phyloP scores from a whole-genome alignment of 164 flowering plant genomes.

The Nymphaea thermarum region DNA sequence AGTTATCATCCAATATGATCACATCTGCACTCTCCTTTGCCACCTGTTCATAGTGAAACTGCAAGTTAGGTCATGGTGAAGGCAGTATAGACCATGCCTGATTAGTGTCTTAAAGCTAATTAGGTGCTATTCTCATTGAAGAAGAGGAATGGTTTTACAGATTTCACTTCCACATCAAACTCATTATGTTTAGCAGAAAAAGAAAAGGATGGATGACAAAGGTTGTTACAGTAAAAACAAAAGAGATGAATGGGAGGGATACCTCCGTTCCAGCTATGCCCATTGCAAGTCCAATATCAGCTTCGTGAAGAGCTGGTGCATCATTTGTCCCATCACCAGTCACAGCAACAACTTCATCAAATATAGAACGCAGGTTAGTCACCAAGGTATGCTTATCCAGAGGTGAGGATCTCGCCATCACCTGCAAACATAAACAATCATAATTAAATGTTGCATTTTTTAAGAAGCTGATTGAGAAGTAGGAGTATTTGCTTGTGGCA shows the following conservation, averaged over 20 bases:
- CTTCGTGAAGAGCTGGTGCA: constrained; percentile 99
- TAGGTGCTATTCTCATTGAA: too few species aligned
- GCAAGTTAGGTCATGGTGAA: not conserved
- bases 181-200: too few species aligned
- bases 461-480: too few species aligned
- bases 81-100: too few species aligned
- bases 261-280: constrained; percentile 99
- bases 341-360: constrained; percentile 87
- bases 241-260: not conserved
- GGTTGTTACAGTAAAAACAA: not conserved
- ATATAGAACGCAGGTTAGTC: constrained; percentile 50
- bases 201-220: not conserved
- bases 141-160: too few species aligned
- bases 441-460: not conserved
- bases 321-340: constrained; percentile 99
- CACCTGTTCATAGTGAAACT: constrained; percentile 28
- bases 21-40: constrained; percentile 99
- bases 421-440: constrained; percentile 24
- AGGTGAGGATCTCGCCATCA: constrained; percentile 98
- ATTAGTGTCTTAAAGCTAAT: too few species aligned
- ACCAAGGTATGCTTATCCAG: constrained; percentile 89
- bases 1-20: constrained; percentile 83
- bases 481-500: not conserved
- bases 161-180: too few species aligned
- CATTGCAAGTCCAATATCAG: constrained; percentile 98